Evolutionary conservation across 2,329 filamentous ascomycete genomes (phyloP).

Genomic region (Capronia americana): DNA sequence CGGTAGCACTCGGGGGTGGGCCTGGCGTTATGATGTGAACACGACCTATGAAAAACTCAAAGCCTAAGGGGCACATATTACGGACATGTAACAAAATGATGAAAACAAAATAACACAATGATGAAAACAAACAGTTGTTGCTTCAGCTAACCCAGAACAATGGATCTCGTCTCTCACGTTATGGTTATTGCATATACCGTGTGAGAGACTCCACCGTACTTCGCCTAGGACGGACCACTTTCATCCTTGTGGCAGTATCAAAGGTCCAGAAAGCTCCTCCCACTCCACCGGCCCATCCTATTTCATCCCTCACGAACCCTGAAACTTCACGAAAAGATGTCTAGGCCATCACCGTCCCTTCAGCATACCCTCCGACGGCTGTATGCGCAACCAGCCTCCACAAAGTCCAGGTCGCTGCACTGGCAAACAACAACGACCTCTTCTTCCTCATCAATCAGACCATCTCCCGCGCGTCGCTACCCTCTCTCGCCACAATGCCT

Average conservation of each 20-base stretch:
- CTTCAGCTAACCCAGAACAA: neutral
- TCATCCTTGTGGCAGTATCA: neutral
- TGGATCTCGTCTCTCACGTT: neutral
- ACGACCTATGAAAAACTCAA: neutral
- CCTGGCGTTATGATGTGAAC: slow-evolving; percentile 15
- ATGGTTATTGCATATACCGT: neutral
- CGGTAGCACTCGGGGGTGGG: slow-evolving; percentile 1
- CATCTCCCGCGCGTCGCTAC: slow-evolving; percentile 39
- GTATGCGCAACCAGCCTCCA: slow-evolving; percentile 3
- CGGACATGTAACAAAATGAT: slow-evolving; percentile 1
- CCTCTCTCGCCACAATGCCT: slow-evolving; percentile 34
- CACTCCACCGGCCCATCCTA: neutral
- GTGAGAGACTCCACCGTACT: neutral
- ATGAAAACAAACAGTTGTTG: neutral
- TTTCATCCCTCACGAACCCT: neutral
- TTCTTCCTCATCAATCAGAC: slow-evolving; percentile 50
- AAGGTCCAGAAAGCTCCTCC: neutral
- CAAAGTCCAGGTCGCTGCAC: slow-evolving; percentile 42
- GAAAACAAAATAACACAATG: neutral
- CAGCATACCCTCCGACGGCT: slow-evolving; percentile 25
- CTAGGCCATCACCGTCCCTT: slow-evolving; percentile 13
- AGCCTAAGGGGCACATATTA: neutral
- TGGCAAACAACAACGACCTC: slow-evolving; percentile 53
- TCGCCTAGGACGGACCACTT: neutral
- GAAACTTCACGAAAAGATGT: slow-evolving; percentile 9